Evolutionary conservation across 441 rosid species (phyloP).

Genomic region (Populus hybrid): DNA sequence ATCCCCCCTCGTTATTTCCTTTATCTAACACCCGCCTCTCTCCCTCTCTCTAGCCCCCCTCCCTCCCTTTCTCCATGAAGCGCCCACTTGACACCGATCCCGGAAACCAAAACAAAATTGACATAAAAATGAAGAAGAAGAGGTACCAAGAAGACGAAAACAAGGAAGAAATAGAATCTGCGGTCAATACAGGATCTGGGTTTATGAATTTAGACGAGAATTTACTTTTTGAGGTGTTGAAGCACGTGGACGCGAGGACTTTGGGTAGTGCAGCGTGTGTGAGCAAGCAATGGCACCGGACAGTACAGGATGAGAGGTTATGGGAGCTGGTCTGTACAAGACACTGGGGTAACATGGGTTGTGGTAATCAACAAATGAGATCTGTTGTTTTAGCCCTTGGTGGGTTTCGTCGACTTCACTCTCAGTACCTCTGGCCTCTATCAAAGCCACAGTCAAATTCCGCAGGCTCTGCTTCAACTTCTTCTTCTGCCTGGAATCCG

Average conservation of each 20-base stretch:
- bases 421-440: conserved; percentile 65
- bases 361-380: conserved; percentile 68
- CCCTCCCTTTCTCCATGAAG: conserved; percentile 18
- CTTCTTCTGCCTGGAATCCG: conserved; percentile 39
- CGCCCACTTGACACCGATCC: conserved; percentile 3
- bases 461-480: conserved; percentile 18
- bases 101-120: neutral
- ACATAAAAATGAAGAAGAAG: conserved; percentile 47
- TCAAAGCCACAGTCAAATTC: conserved; percentile 50
- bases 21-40: neutral
- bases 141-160: conserved; percentile 19
- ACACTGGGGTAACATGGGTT: conserved; percentile 83
- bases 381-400: conserved; percentile 92
- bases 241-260: conserved; percentile 77
- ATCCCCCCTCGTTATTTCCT: conserved; percentile 2
- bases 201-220: conserved; percentile 68
- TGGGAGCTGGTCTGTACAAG: conserved; percentile 97
- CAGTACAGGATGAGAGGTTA: conserved; percentile 82
- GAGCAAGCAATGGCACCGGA: conserved; percentile 70
- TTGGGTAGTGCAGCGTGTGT: conserved; percentile 75
- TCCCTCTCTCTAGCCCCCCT: neutral
- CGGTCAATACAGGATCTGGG: conserved; percentile 24
- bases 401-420: conserved; percentile 79
- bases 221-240: conserved; percentile 76
- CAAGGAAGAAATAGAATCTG: neutral